Percentiles rank a stretch among this genome's conserved stretches.
Conservation (phyloP, 2,329 filamentous ascomycete genomes). For the Passalora sequoiae region DNA sequence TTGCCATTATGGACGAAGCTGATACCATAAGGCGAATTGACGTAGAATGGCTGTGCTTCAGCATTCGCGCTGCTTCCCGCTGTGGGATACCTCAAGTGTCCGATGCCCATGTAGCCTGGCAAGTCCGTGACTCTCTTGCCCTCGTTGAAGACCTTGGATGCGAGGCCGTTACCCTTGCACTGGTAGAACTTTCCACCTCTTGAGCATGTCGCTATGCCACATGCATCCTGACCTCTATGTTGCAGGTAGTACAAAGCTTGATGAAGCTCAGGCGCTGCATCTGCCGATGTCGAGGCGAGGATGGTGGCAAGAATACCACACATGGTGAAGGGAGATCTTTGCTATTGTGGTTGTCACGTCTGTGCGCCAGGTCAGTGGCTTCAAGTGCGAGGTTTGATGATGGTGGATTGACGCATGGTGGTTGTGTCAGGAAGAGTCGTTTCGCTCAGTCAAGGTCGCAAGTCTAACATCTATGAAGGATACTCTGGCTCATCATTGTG, state of each 20-base stretch:
- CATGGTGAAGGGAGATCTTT: constrained; percentile 35
- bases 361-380: no score
- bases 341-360: constrained; percentile 3
- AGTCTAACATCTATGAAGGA: constrained; percentile 24
- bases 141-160: constrained; percentile 76
- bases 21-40: constrained; percentile 79
- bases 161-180: constrained; percentile 87
- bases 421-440: constrained; percentile 16
- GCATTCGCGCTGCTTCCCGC: constrained; percentile 77
- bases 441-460: constrained; percentile 16
- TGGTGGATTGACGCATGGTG: no score
- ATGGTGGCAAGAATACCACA: constrained; percentile 50
- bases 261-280: constrained; percentile 36
- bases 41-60: constrained; percentile 89
- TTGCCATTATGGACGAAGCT: constrained; percentile 83
- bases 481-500: constrained; percentile 16
- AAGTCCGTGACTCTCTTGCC: constrained; percentile 68
- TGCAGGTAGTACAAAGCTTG: constrained; percentile 38
- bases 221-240: constrained; percentile 79
- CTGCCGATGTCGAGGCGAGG: constrained; percentile 39
- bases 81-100: constrained; percentile 83
- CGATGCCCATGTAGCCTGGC: constrained; percentile 80
- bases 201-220: constrained; percentile 72
- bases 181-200: constrained; percentile 77
- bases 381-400: no score